Percentiles rank a stretch among this genome's conserved stretches.
These are phyloP conservation scores for Stemphylium beticola DNA, from an alignment of 2,329 filamentous ascomycete genomes.

Conservation along the genomic window DNA sequence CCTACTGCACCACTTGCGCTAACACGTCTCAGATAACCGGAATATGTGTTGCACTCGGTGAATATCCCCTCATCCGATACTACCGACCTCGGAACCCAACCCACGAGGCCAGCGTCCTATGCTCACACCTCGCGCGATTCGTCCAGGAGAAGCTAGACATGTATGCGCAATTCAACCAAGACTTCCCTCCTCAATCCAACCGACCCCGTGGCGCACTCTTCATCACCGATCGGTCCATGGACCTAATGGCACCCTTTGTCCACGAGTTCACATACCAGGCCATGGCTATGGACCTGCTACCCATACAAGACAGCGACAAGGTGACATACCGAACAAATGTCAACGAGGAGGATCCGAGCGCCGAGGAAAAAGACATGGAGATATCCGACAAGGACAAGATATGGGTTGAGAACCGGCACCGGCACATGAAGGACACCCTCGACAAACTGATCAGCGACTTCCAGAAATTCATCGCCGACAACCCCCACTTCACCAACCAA, in stretches of 20 bases:
- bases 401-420: constrained; percentile 93
- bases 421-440: constrained; percentile 98
- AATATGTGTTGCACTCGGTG: constrained; percentile 88
- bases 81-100: constrained; percentile 76
- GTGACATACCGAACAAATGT: constrained; percentile 81
- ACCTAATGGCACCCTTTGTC: constrained; percentile 82
- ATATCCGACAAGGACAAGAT: constrained; percentile 89
- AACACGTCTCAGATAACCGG: constrained; percentile 71
- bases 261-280: constrained; percentile 99
- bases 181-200: constrained; percentile 80
- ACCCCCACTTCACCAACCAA: constrained; percentile 87
- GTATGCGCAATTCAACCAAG: constrained; percentile 82
- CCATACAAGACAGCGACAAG: constrained; percentile 87
- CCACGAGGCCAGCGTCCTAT: constrained; percentile 88
- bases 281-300: constrained; percentile 93
- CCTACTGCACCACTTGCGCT: not conserved
- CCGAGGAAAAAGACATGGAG: constrained; percentile 88
- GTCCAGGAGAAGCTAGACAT: constrained; percentile 90
- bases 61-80: constrained; percentile 92
- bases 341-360: constrained; percentile 73
- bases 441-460: constrained; percentile 93
- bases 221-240: constrained; percentile 92
- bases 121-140: constrained; percentile 85
- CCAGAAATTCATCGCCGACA: constrained; percentile 86
- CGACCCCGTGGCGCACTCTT: constrained; percentile 83